Conservation (phyloP, 108 stramenopile species). For the Fragilaria crotonensis region DNA sequence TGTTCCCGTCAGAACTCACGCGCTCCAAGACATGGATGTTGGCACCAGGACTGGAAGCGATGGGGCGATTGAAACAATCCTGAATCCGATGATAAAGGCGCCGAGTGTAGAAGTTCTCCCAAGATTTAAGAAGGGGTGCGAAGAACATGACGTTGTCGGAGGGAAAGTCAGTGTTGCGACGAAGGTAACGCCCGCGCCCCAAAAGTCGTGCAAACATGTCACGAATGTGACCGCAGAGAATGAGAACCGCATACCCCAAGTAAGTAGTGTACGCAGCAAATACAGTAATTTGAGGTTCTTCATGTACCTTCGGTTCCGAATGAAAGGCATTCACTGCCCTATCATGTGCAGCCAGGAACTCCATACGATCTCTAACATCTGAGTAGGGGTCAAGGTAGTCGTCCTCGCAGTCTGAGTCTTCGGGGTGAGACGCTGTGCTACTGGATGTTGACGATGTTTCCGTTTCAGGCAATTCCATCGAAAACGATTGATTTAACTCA, state of each 20-base stretch:
- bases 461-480: too few relatives aligned
- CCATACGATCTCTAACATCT: constrained; percentile 76
- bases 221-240: constrained; percentile 87
- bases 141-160: constrained; percentile 50
- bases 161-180: constrained; percentile 26
- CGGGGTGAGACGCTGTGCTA: too few relatives aligned
- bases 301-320: constrained; percentile 5
- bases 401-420: too few relatives aligned
- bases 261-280: constrained; percentile 93
- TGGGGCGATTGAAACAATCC: constrained; percentile 97
- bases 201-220: constrained; percentile 83
- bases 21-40: constrained; percentile 88
- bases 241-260: constrained; percentile 88
- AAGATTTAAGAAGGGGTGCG: constrained; percentile 86
- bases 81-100: constrained; percentile 94
- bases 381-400: constrained; percentile 65
- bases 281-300: not conserved
- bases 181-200: constrained; percentile 67
- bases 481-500: too few relatives aligned
- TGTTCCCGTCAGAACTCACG: constrained; percentile 76
- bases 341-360: constrained; percentile 42
- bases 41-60: constrained; percentile 84
- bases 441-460: too few relatives aligned
- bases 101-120: constrained; percentile 96
- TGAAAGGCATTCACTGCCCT: constrained; percentile 28